These are phyloP conservation scores for Candida koratica DNA, from an alignment of 805 yeast species.

Conservation along the genomic window DNA sequence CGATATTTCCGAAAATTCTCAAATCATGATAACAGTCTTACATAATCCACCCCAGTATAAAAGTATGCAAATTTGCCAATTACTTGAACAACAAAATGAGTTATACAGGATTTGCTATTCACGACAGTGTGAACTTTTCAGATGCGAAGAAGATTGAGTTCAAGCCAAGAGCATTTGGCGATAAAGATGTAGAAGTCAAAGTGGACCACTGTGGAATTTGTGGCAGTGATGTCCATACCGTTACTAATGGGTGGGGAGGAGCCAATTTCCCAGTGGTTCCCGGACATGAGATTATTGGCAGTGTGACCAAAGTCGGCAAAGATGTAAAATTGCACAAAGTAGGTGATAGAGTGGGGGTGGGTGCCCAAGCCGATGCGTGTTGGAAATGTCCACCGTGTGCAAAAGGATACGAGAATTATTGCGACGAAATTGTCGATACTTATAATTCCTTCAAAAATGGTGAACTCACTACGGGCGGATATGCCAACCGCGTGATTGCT, in stretches of 20 bases:
- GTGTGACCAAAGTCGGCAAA: constrained; percentile 55
- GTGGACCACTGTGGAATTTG: constrained; percentile 63
- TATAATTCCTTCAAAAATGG: constrained; percentile 44
- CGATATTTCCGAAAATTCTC: too few relatives aligned
- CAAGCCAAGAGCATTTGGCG: constrained; percentile 23
- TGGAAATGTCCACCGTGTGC: constrained; percentile 55
- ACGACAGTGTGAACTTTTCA: constrained; percentile 27
- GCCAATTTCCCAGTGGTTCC: constrained; percentile 25
- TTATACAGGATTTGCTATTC: constrained; percentile 29
- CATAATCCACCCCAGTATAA: constrained; percentile 7
- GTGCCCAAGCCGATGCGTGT: constrained; percentile 66
- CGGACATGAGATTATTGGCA: constrained; percentile 68
- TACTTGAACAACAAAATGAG: constrained; percentile 2
- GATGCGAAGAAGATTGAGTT: constrained; percentile 31
- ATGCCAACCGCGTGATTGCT: constrained; percentile 44
- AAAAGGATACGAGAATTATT: constrained; percentile 42
- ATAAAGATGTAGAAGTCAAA: constrained; percentile 51
- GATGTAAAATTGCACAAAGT: constrained; percentile 48
- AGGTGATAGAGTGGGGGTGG: constrained; percentile 80
- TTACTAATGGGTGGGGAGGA: constrained; percentile 50
- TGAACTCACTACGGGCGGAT: constrained; percentile 44
- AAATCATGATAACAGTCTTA: constrained; percentile 2
- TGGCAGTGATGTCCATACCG: constrained; percentile 58
- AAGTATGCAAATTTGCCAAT: too few relatives aligned
- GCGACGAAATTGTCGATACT: constrained; percentile 47